A percentile compares a stretch with the other conserved stretches of the same genome.
Evolutionary conservation across 371 early-diverging fungal genomes (phyloP).

Genomic region (Mortierella polycephala): DNA sequence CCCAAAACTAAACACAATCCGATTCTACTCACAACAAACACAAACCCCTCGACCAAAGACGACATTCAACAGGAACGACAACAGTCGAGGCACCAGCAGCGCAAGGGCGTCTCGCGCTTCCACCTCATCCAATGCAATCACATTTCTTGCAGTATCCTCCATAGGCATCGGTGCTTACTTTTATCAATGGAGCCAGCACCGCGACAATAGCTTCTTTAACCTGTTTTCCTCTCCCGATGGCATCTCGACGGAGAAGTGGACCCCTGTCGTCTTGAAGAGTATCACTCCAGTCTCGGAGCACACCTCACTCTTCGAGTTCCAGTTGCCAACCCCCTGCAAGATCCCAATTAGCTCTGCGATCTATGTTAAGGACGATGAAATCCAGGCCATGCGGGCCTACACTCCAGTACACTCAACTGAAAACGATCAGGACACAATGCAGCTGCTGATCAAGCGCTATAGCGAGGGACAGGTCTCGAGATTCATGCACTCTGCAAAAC

Average conservation of each 20-base stretch:
- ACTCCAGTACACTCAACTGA: slow-evolving; percentile 43
- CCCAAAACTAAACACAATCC: neutral
- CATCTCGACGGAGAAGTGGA: slow-evolving; percentile 43
- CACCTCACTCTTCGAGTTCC: slow-evolving; percentile 49
- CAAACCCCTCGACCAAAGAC: slow-evolving; percentile 4
- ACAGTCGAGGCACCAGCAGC: slow-evolving; percentile 2
- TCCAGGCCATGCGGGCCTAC: slow-evolving; percentile 54
- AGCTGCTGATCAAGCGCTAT: slow-evolving; percentile 49
- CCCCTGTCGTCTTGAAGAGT: slow-evolving; percentile 34
- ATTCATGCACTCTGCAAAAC: slow-evolving; percentile 42
- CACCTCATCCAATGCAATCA: slow-evolving; percentile 24
- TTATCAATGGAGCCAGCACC: slow-evolving; percentile 32
- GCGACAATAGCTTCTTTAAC: slow-evolving; percentile 9
- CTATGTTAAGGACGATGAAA: slow-evolving; percentile 53
- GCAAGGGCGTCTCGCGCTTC: slow-evolving; percentile 31
- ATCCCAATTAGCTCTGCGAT: slow-evolving; percentile 45
- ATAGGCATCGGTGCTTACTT: slow-evolving; percentile 37
- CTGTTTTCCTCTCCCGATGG: slow-evolving; percentile 5
- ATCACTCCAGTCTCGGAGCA: slow-evolving; percentile 29
- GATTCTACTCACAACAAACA: slow-evolving; percentile 13
- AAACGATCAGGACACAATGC: slow-evolving; percentile 26
- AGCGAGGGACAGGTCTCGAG: slow-evolving; percentile 53
- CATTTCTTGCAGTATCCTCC: slow-evolving; percentile 29
- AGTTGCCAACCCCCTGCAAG: slow-evolving; percentile 30
- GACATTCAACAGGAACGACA: slow-evolving; percentile 15